Conservation (phyloP, 1,139 yeast genomes). For the Suhomyces maxii region DNA sequence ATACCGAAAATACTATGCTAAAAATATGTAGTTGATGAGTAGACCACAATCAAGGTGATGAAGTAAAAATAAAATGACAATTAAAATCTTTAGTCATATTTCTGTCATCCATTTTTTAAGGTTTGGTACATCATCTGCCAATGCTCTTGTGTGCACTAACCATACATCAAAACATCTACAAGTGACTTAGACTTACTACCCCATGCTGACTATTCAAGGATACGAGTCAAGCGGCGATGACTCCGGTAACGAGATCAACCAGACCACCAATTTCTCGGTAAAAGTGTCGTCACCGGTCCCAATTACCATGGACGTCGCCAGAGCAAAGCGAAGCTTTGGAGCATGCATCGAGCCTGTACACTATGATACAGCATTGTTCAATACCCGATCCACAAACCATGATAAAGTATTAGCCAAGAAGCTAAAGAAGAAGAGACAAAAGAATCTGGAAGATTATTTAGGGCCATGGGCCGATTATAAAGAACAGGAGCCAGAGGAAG, state of each 20-base stretch:
- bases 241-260: background rate
- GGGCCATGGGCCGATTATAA: constrained; percentile 63
- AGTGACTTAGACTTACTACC: background rate
- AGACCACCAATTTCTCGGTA: background rate
- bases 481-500: constrained; percentile 11
- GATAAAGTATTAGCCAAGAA: constrained; percentile 9
- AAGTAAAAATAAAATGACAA: too few relatives aligned
- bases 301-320: background rate
- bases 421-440: constrained; percentile 12
- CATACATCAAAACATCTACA: background rate
- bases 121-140: background rate
- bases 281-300: background rate
- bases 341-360: constrained; percentile 3
- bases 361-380: constrained; percentile 3
- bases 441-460: constrained; percentile 34
- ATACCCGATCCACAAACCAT: background rate
- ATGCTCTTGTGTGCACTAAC: background rate
- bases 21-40: too few relatives aligned
- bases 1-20: too few relatives aligned
- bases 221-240: constrained; percentile 29
- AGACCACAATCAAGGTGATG: too few relatives aligned
- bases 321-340: constrained; percentile 3
- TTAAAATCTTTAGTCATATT: too few relatives aligned
- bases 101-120: too few relatives aligned
- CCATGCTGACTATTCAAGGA: constrained; percentile 26